Base-by-base conservation (phyloP, 1,284 basidiomycete genomes). In the Cryptococcus jaspeensis region DNA sequence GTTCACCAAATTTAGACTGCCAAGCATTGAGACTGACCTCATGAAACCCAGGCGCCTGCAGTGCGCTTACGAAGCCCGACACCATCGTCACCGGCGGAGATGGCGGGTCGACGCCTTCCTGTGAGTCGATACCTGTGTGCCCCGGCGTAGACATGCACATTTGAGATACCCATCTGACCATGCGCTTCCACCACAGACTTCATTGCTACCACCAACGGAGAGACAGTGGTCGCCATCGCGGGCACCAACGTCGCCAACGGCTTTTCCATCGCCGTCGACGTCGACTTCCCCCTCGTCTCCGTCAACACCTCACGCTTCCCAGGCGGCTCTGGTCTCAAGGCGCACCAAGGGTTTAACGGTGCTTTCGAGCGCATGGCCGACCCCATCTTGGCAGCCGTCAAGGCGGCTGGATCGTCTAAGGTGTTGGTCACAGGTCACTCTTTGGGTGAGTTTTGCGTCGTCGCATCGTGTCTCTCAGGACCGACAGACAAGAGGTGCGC, bases 351-450 rank as follows among this genome's bases (percentile, higher is more conserved):
- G 1, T 69, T 69, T 52, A 59, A 64, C 46, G 53, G 36, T 22
- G 58, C 62, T 18, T 67, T 69, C 47, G 37, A 47, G 45, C 37
- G 59, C 15, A 59, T 69, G 47, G 36, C 43, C 7, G 35, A 39
- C 7, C 37, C 37, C 5, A 45, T 69, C 23, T 11, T 35, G n/a
- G 9, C 39, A 2, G 58, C 51, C 0, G 57, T 65, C 7, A 18
- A 45, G 38, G 23, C 42, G 15, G 58, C 25, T 2, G 65, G 65
- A 0, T 38, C 37, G 20, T 58, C 28, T 5, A 44, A 62, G 22
- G 56, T 69, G 15, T 32, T 62, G 16, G 67, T 70, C 6, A 56
- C 55, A 8, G 67, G 67, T 18, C 67, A 70, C 48, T 63, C 60
- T 22, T 54, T 67, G 16, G 67, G 63, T 64, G 23, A 44, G 60